phyloP scores from a whole-genome alignment of 1,284 basidiomycete species.

The Trametes hirsuta region DNA sequence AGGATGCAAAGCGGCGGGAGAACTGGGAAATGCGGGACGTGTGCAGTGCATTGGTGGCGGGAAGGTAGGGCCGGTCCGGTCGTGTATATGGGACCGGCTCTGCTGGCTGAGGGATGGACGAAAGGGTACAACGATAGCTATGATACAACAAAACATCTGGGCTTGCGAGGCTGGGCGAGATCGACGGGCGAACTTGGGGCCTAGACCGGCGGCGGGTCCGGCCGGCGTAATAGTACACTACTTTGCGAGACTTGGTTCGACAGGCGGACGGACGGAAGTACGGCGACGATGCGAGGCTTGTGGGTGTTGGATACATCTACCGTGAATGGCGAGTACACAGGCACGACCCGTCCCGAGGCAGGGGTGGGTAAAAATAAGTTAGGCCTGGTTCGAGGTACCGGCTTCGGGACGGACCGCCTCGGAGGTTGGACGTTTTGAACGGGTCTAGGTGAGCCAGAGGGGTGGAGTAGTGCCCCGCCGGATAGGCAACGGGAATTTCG shows the following conservation, averaged over 20 bases:
- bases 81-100: neutral
- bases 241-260: neutral
- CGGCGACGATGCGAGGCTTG: neutral
- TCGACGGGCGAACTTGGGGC: neutral
- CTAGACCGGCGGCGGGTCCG: too few species aligned
- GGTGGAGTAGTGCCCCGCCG: too few species aligned
- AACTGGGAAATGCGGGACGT: neutral
- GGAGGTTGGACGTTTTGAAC: neutral
- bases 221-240: too few species aligned
- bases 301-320: neutral
- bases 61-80: neutral
- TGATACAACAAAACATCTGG: conserved; percentile 6
- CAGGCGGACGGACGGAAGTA: neutral
- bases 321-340: neutral
- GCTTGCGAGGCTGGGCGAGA: neutral
- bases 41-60: neutral
- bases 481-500: neutral
- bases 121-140: neutral
- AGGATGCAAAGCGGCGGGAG: neutral
- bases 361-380: conserved; percentile 4
- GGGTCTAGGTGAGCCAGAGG: neutral
- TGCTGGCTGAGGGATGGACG: neutral
- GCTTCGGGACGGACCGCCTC: neutral
- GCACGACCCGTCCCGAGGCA: neutral
- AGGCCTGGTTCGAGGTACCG: neutral